Evolutionary conservation across 2,329 filamentous ascomycete species (phyloP), one percentile per base, ranked within the genome.

Genomic region (Chaetomium sp.): DNA sequence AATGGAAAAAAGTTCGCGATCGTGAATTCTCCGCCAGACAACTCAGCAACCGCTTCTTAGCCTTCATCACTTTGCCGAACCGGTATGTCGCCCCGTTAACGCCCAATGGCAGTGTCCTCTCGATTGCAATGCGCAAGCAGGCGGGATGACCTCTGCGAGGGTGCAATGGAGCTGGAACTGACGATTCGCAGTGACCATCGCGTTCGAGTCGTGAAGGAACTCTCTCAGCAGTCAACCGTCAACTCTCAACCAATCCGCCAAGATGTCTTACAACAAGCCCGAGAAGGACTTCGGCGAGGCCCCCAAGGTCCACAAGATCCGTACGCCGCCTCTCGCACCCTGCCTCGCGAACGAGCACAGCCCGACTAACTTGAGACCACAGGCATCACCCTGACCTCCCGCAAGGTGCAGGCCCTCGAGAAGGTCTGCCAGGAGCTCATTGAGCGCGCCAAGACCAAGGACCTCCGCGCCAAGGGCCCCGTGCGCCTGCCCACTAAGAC

Each of bases 371-470:
- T 67, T 62, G 12, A 5, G 21, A 47, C n/a, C 61, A 47, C 47
- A 63, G 61, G 70, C 67, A 73, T 73, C 68, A 73, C 71, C 68
- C 69, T 72, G 58, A 72, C 70, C 68, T 98, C 94, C 77, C 91
- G 92, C 85, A 97, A 97, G 85, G 94, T 98, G 78, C 85, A 89
- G 78, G 89, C 93, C 74, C 92, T 98, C 79, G 95, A 98, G 89
- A 97, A 96, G 86, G 94, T 98, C 80, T 97, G 92, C 88, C 85
- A 88, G 79, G 95, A 98, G 86, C 91, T 99, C 80, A 93, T 98
- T 81, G 95, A 99, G 84, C 94, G 95, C 79, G 93, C 95, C 78
- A 96, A 96, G 87, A 89, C 85, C 86, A 99, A 99, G 93, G 93
- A 96, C 80, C 91, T 99, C 78, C 90, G 91, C 80, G 92, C 96